Evolutionary conservation across 2,329 filamentous ascomycete genomes (phyloP).

Genomic region (Aspergillus pseudoglaucus): DNA sequence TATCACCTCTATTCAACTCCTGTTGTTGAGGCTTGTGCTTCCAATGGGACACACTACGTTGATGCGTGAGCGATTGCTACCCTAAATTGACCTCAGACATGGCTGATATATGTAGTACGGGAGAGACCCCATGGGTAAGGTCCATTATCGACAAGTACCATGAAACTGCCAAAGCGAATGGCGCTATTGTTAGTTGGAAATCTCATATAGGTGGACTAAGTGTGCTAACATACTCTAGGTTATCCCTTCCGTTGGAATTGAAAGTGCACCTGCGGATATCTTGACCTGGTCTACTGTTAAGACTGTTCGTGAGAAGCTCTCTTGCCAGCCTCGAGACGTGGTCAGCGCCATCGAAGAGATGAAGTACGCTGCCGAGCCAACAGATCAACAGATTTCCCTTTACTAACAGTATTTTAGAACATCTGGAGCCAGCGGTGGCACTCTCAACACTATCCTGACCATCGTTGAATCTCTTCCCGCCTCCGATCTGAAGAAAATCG

Average conservation of each 20-base stretch:
- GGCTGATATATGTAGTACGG: conserved; percentile 40
- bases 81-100: not conserved
- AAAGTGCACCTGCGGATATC: conserved; percentile 56
- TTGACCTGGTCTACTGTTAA: conserved; percentile 48
- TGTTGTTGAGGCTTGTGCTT: conserved; percentile 58
- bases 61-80: conserved; percentile 44
- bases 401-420: conserved; percentile 14
- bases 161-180: conserved; percentile 51
- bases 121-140: conserved; percentile 58
- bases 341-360: conserved; percentile 49
- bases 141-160: conserved; percentile 58
- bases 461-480: conserved; percentile 43
- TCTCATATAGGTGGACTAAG: no score
- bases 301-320: conserved; percentile 46
- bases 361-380: conserved; percentile 31
- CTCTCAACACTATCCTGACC: conserved; percentile 60
- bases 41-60: conserved; percentile 61
- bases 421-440: conserved; percentile 51
- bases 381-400: no score
- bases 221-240: conserved; percentile 32
- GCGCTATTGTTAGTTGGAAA: conserved; percentile 48
- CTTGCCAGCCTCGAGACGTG: conserved; percentile 46
- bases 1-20: conserved; percentile 60
- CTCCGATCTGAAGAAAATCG: conserved; percentile 41
- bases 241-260: conserved; percentile 55